phyloP scores from a whole-genome alignment of 2,329 filamentous ascomycete species.

The Canariomyces notabilis region DNA sequence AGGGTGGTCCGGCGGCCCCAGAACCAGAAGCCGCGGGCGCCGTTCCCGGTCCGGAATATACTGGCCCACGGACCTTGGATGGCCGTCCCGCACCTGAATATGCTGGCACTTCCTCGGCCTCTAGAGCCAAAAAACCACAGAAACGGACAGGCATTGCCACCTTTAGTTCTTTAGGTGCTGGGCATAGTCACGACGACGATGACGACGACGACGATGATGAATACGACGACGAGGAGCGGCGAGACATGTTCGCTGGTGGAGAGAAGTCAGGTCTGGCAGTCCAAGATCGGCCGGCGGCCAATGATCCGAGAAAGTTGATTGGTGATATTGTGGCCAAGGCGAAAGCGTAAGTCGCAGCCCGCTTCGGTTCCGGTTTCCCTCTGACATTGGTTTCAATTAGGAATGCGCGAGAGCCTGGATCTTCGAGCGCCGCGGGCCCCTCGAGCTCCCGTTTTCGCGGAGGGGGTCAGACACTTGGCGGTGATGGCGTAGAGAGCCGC shows the following conservation, averaged over 20 bases:
- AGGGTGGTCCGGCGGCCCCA: conserved; percentile 40
- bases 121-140: conserved; percentile 37
- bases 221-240: conserved; percentile 51
- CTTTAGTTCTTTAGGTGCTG: conserved; percentile 50
- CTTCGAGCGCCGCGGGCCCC: conserved; percentile 44
- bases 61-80: conserved; percentile 58
- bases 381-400: conserved; percentile 35
- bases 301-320: conserved; percentile 51
- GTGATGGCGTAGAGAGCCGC: conserved; percentile 68
- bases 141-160: conserved; percentile 60
- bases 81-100: conserved; percentile 52
- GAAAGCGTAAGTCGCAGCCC: conserved; percentile 44
- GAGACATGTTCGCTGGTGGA: conserved; percentile 76
- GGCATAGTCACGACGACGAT: conserved; percentile 49
- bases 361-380: background rate
- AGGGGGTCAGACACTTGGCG: conserved; percentile 69
- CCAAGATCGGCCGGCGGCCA: conserved; percentile 51
- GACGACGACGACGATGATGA: conserved; percentile 58
- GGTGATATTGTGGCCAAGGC: conserved; percentile 62
- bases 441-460: conserved; percentile 60
- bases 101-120: conserved; percentile 31
- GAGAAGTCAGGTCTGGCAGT: conserved; percentile 74
- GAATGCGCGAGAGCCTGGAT: conserved; percentile 54
- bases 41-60: conserved; percentile 42
- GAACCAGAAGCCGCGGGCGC: conserved; percentile 36